A percentile compares a stretch with the other conserved stretches of the same genome.
Evolutionary conservation across 345 rosid species (phyloP).

Genomic region (Eucalyptus pauciflora): DNA sequence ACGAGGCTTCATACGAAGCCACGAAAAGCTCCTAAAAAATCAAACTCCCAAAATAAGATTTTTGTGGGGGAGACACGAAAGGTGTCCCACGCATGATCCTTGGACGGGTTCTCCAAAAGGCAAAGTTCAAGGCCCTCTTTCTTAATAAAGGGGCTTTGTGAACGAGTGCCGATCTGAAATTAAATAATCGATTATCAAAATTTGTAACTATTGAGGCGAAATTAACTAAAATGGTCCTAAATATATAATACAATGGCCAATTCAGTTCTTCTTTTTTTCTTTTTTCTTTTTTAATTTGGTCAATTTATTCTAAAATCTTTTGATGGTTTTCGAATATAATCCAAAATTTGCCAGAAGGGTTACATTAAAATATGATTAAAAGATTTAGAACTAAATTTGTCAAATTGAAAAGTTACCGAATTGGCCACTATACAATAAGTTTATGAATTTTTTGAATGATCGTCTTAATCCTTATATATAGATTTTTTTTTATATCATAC

Average conservation of each 20-base stretch:
- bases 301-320: not conserved
- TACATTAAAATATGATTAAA: not conserved
- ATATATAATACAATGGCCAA: accelerated
- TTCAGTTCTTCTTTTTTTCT: not conserved
- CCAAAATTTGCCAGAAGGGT: accelerated
- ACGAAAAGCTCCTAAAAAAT: not conserved
- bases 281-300: not conserved
- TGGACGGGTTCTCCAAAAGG: not conserved
- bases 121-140: not conserved
- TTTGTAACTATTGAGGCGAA: not conserved
- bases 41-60: not conserved
- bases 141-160: not conserved
- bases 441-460: not conserved
- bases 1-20: not conserved
- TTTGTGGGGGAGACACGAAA: not conserved
- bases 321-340: not conserved
- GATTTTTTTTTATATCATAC: no score
- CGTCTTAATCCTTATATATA: not conserved
- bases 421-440: accelerated
- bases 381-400: accelerated
- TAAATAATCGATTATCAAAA: not conserved
- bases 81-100: not conserved
- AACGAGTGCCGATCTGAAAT: not conserved
- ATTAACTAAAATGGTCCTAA: not conserved
- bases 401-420: accelerated